phyloP scores from a whole-genome alignment of 495 filamentous ascomycete species.

The Platismatia glauca region DNA sequence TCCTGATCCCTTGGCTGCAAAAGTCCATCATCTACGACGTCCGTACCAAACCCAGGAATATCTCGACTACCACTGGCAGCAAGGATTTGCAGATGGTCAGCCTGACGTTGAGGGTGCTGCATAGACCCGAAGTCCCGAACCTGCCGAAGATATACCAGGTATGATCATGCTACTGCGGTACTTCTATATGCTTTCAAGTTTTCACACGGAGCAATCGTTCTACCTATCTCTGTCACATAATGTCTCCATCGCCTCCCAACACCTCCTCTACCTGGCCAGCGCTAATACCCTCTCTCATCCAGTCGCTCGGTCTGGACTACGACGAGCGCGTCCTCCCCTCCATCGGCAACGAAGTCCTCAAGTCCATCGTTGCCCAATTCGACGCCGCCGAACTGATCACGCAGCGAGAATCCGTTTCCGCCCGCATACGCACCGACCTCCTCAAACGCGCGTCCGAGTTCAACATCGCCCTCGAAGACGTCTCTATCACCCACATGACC shows the following conservation, averaged over 20 bases:
- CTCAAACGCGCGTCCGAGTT: conserved; percentile 94
- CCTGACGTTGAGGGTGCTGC: conserved; percentile 90
- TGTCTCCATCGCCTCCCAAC: not conserved
- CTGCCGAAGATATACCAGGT: conserved; percentile 99
- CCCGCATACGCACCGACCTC: conserved; percentile 91
- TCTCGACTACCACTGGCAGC: conserved; percentile 94
- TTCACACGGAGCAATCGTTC: not conserved
- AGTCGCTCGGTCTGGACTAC: conserved; percentile 88
- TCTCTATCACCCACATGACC: conserved; percentile 99
- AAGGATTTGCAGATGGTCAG: conserved; percentile 99
- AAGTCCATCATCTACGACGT: conserved; percentile 95
- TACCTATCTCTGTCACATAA: not conserved
- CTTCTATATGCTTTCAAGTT: not conserved
- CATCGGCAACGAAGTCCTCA: conserved; percentile 99
- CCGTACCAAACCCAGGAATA: conserved; percentile 91
- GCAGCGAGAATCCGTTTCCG: conserved; percentile 89
- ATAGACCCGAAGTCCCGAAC: conserved; percentile 84
- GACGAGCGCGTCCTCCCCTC: conserved; percentile 98
- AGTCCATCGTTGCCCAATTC: conserved; percentile 97
- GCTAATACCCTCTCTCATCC: conserved; percentile 24
- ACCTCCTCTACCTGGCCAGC: not conserved
- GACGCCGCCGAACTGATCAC: conserved; percentile 99
- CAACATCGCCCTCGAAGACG: conserved; percentile 98
- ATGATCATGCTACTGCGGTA: conserved; percentile 4
- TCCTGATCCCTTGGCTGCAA: conserved; percentile 93